Conservation (phyloP, 2,329 filamentous ascomycete species). For the Drechslerella coelobrocha region DNA sequence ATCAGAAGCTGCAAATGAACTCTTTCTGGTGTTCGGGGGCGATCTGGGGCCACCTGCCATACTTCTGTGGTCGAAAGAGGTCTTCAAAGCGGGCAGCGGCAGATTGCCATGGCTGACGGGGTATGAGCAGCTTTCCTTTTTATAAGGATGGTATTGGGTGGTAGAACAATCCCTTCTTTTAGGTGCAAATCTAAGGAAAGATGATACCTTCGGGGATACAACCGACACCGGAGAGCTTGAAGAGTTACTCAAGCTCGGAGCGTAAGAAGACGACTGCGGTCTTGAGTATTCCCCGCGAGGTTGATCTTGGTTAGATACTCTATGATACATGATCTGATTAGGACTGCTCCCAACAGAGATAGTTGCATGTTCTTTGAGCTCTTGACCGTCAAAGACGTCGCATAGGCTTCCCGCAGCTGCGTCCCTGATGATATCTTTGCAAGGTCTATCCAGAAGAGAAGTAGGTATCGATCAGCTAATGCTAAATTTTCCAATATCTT, state of each 20-base stretch:
- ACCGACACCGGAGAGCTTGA: conserved; percentile 43
- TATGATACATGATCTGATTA: conserved; percentile 19
- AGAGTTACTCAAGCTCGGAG: conserved; percentile 41
- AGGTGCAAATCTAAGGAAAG: conserved; percentile 32
- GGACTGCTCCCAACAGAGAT: conserved; percentile 27
- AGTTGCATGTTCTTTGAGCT: conserved; percentile 22
- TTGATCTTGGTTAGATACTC: conserved; percentile 27
- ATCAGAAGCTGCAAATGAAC: conserved; percentile 46
- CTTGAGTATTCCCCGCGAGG: conserved; percentile 40
- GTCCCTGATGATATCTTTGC: conserved; percentile 48
- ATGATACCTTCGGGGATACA: conserved; percentile 36
- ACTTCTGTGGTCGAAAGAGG: conserved; percentile 33
- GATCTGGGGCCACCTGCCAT: conserved; percentile 23
- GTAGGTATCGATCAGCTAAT: not conserved
- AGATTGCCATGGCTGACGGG: conserved; percentile 9
- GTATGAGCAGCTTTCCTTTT: conserved; percentile 38
- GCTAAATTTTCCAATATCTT: not conserved
- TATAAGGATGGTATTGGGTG: conserved; percentile 47
- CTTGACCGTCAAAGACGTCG: conserved; percentile 40
- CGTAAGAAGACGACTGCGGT: conserved; percentile 42
- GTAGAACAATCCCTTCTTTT: conserved; percentile 31
- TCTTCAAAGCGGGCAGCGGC: conserved; percentile 36
- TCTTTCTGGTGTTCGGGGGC: conserved; percentile 44
- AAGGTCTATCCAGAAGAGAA: conserved; percentile 16
- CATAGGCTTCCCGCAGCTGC: conserved; percentile 36